These are phyloP conservation scores for Trichophaea hybrida DNA, from an alignment of 2,329 filamentous ascomycete species.

Conservation along the genomic window DNA sequence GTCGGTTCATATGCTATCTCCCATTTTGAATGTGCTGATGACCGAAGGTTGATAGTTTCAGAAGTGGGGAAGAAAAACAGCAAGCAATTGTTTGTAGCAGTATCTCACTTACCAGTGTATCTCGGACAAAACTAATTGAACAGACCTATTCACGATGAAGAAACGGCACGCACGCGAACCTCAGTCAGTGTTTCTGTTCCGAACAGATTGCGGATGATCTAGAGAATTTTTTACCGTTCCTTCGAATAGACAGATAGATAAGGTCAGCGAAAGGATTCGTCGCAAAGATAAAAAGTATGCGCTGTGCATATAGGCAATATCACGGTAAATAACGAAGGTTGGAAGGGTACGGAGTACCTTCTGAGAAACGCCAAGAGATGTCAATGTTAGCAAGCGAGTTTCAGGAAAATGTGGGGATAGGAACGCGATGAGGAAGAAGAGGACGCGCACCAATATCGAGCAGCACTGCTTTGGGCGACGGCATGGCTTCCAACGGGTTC, in stretches of 20 bases:
- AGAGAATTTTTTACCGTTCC: not conserved
- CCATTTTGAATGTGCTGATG: not conserved
- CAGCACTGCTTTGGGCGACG: not conserved
- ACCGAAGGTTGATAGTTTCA: no score
- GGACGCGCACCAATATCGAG: not conserved
- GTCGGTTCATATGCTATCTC: not conserved
- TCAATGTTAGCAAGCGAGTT: slow-evolving; percentile 2
- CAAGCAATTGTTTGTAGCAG: not conserved
- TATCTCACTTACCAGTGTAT: slow-evolving; percentile 9
- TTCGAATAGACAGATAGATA: not conserved
- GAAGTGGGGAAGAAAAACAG: no score
- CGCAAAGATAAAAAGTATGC: not conserved
- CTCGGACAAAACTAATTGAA: slow-evolving; percentile 20
- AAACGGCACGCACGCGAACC: not conserved
- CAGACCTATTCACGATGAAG: slow-evolving; percentile 11
- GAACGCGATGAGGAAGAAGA: not conserved
- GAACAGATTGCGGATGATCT: not conserved
- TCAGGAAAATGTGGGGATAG: not conserved
- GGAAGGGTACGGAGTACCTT: not conserved
- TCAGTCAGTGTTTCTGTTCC: not conserved
- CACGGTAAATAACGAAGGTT: not conserved
- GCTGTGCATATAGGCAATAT: not conserved
- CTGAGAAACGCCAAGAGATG: slow-evolving; percentile 5
- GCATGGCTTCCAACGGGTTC: no score
- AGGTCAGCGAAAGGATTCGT: not conserved